phyloP scores from a whole-genome alignment of 768 basidiomycete species.

The Russula ochroleuca region DNA sequence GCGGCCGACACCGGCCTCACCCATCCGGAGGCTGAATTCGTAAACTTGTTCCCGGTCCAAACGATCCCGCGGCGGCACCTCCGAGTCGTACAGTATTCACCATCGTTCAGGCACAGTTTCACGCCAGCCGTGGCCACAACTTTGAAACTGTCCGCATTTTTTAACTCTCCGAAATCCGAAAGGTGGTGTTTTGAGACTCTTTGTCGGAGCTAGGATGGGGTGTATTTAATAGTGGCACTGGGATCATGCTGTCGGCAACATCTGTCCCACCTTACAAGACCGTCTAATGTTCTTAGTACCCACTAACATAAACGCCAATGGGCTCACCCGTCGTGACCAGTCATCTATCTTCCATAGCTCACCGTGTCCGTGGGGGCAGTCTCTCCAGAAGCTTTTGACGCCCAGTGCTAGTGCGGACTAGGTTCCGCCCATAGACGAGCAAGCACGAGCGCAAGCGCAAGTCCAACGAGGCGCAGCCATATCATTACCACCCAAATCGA shows the following conservation, averaged over 20 bases:
- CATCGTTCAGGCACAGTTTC: too few species aligned
- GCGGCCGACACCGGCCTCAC: too few species aligned
- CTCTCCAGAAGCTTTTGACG: neutral
- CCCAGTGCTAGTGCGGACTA: neutral
- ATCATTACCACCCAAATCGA: neutral
- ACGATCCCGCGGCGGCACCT: too few species aligned
- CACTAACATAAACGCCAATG: neutral
- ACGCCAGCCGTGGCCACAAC: neutral
- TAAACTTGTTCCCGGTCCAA: too few species aligned
- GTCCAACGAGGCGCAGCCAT: neutral
- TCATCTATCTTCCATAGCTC: neutral
- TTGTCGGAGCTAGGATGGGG: neutral
- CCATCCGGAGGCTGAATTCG: too few species aligned
- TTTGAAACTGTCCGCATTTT: neutral
- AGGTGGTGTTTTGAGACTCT: neutral
- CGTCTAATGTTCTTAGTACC: neutral
- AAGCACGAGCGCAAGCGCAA: neutral
- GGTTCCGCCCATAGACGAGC: neutral
- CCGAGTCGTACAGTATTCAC: too few species aligned
- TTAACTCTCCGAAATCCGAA: neutral
- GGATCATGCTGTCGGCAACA: neutral
- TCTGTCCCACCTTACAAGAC: neutral
- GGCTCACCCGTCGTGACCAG: neutral
- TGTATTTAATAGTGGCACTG: neutral
- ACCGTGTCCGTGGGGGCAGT: neutral